phyloP scores from a whole-genome alignment of 1,284 basidiomycete species.

The Leccinum cinnamomeum region DNA sequence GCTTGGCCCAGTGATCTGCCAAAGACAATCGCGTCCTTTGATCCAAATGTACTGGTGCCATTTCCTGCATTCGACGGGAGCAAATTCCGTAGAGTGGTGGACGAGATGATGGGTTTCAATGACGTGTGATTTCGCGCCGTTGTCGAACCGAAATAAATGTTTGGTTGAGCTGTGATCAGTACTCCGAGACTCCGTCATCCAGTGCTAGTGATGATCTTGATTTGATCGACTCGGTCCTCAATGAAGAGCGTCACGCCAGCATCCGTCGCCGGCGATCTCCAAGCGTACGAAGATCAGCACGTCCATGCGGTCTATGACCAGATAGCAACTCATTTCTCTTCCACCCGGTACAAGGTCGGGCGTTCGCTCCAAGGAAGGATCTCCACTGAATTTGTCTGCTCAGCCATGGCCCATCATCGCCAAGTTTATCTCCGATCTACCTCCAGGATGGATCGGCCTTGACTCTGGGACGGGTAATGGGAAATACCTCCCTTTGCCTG shows the following conservation, averaged over 20 bases:
- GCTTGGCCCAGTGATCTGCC: constrained; percentile 49
- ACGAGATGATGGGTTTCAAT: constrained; percentile 71
- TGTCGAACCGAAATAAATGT: background rate
- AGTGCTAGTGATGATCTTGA: background rate
- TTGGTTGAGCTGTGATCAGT: background rate
- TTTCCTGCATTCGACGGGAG: constrained; percentile 68
- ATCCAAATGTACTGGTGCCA: constrained; percentile 45
- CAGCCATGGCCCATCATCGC: constrained; percentile 96
- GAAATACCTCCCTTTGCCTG: constrained; percentile 83
- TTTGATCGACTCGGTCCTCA: background rate
- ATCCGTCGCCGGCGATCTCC: constrained; percentile 45
- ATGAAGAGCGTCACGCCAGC: constrained; percentile 38
- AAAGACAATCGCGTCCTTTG: constrained; percentile 49
- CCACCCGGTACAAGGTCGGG: constrained; percentile 88
- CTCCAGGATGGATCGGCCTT: constrained; percentile 81
- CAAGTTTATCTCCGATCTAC: constrained; percentile 73
- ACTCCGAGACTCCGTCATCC: background rate
- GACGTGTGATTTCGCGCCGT: constrained; percentile 11
- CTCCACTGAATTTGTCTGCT: constrained; percentile 5
- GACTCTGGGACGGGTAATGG: constrained; percentile 98
- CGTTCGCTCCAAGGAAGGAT: background rate
- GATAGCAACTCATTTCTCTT: constrained; percentile 91
- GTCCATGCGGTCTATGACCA: constrained; percentile 89
- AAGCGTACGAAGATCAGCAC: constrained; percentile 67
- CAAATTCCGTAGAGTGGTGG: constrained; percentile 63